Evolutionary conservation across 2,329 filamentous ascomycete genomes (phyloP).

Genomic region (Colletotrichum caudatum): DNA sequence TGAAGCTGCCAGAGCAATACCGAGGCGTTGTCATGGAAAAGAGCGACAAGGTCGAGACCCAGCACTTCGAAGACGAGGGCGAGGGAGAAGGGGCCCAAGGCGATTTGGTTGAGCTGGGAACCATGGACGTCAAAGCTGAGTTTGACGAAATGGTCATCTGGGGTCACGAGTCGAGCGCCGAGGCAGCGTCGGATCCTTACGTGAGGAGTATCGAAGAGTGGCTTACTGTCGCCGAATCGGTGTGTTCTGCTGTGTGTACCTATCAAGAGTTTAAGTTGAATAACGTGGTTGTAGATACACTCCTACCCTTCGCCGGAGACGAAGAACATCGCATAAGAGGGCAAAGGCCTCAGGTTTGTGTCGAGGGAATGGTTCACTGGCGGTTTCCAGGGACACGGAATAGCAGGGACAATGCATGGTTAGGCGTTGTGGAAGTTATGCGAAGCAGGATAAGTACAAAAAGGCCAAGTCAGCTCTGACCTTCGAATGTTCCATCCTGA

Average conservation of each 20-base stretch:
- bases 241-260: conserved; percentile 52
- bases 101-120: conserved; percentile 60
- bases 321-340: conserved; percentile 15
- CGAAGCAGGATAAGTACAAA: neutral
- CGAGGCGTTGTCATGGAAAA: conserved; percentile 71
- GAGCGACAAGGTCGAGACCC: conserved; percentile 52
- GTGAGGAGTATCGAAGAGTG: conserved; percentile 83
- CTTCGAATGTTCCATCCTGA: neutral
- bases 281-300: conserved; percentile 50
- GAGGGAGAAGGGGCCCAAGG: conserved; percentile 59
- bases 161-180: conserved; percentile 79
- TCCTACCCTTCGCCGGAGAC: conserved; percentile 45
- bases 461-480: neutral
- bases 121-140: conserved; percentile 71
- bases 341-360: neutral
- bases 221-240: conserved; percentile 78
- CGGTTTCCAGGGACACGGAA: neutral
- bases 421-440: conserved; percentile 14
- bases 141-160: conserved; percentile 87
- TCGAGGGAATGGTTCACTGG: neutral
- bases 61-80: conserved; percentile 50
- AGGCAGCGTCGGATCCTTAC: conserved; percentile 74
- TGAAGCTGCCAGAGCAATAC: conserved; percentile 79
- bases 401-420: neutral
- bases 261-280: neutral